Percentiles rank a stretch among this genome's conserved stretches.
phyloP scores from a whole-genome alignment of 768 basidiomycete genomes.

The Hericium rajendrae region DNA sequence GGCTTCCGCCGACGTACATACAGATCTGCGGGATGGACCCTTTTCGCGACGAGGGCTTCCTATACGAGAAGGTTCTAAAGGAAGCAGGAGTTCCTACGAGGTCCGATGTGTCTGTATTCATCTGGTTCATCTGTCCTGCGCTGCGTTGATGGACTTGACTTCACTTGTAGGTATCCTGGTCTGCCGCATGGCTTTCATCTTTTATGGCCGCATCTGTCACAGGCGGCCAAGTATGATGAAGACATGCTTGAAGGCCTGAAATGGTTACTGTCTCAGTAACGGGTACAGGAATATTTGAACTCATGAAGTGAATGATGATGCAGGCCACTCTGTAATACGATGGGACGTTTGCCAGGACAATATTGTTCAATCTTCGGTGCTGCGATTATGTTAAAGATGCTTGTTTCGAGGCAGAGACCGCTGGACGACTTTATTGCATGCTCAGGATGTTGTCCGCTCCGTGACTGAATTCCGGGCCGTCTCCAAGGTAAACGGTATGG shows the following conservation, averaged over 20 bases:
- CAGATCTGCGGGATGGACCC: slow-evolving; percentile 1
- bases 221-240: neutral
- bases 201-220: neutral
- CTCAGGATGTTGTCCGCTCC: no score
- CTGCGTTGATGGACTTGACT: neutral
- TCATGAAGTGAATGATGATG: no score
- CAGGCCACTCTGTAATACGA: no score
- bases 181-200: slow-evolving; percentile 2
- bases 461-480: no score
- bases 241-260: neutral
- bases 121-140: neutral
- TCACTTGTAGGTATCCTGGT: slow-evolving; percentile 2
- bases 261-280: neutral
- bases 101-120: neutral
- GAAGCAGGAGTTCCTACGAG: neutral
- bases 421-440: no score
- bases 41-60: slow-evolving; percentile 2
- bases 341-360: no score
- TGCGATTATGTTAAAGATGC: no score
- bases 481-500: no score
- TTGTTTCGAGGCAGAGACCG: no score
- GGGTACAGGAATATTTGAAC: neutral
- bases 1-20: neutral
- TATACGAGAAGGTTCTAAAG: neutral
- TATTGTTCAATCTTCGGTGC: no score